Evolutionary conservation across 108 stramenopile genomes (phyloP).

Genomic region (Chaetoceros tenuissimus): DNA sequence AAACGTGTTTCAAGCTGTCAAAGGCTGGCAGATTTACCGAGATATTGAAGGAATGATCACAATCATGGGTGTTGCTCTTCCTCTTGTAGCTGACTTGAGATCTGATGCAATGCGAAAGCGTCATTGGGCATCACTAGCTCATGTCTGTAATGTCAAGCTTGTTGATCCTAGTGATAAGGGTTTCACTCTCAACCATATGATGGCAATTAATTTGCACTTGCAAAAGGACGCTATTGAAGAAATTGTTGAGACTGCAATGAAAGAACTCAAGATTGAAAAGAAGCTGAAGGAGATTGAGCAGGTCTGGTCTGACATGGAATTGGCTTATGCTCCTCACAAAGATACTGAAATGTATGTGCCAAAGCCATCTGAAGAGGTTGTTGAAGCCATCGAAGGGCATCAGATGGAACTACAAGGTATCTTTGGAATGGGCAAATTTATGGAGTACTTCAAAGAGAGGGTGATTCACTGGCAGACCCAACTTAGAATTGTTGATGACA

Average conservation of each 20-base stretch:
- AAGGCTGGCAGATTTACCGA: conserved; percentile 77
- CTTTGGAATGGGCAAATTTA: conserved; percentile 87
- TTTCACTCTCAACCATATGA: conserved; percentile 63
- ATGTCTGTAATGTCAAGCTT: conserved; percentile 63
- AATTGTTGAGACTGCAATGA: conserved; percentile 81
- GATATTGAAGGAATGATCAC: conserved; percentile 77
- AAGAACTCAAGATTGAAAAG: conserved; percentile 86
- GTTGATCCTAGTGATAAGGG: conserved; percentile 51
- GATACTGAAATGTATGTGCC: conserved; percentile 76
- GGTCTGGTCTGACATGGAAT: conserved; percentile 55
- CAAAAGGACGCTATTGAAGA: conserved; percentile 75
- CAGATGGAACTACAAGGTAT: conserved; percentile 90
- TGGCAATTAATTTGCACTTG: conserved; percentile 60
- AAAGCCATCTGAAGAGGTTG: conserved; percentile 72
- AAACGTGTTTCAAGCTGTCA: conserved; percentile 46
- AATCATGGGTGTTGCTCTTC: conserved; percentile 72
- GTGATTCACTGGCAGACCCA: conserved; percentile 76
- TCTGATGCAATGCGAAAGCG: conserved; percentile 67
- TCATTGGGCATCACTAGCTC: conserved; percentile 76
- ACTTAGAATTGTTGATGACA: conserved; percentile 71
- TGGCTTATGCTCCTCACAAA: conserved; percentile 75
- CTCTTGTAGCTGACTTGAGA: conserved; percentile 76
- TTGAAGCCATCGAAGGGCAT: conserved; percentile 79
- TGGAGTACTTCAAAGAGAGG: conserved; percentile 80
- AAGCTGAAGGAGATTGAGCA: conserved; percentile 74